A percentile compares a stretch with the other conserved stretches of the same genome.
phyloP scores from a whole-genome alignment of 805 yeast genomes.

The Metschnikowia proteae region DNA sequence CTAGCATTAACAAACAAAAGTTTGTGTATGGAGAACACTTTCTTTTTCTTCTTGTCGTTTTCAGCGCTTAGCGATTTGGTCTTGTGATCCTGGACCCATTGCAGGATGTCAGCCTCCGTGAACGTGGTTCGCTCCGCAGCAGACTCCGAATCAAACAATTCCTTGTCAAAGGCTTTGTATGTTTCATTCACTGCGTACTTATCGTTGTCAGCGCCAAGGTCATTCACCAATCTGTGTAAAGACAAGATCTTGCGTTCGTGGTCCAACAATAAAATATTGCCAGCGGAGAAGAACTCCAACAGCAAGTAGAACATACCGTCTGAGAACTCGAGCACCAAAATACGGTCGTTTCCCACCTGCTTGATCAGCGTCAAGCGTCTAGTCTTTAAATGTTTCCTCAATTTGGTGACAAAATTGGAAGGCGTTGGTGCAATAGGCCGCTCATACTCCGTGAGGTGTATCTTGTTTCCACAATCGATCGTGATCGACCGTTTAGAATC shows the following conservation, averaged over 20 bases:
- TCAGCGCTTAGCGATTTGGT: slow-evolving; percentile 17
- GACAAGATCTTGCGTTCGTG: slow-evolving; percentile 62
- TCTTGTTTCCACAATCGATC: slow-evolving; percentile 81
- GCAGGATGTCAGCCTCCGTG: slow-evolving; percentile 26
- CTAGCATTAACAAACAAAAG: slow-evolving; percentile 64
- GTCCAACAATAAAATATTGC: slow-evolving; percentile 79
- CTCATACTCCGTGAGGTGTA: slow-evolving; percentile 75
- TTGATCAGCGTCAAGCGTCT: slow-evolving; percentile 68
- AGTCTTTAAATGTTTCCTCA: slow-evolving; percentile 81
- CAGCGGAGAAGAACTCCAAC: slow-evolving; percentile 92
- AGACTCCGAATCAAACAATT: slow-evolving; percentile 35
- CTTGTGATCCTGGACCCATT: slow-evolving; percentile 41
- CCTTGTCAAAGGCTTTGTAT: slow-evolving; percentile 58
- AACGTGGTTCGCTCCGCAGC: slow-evolving; percentile 17
- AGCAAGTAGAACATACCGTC: slow-evolving; percentile 78
- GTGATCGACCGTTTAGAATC: slow-evolving; percentile 74
- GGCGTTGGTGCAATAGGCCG: slow-evolving; percentile 81
- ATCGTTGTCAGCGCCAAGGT: slow-evolving; percentile 54
- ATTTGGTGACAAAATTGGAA: slow-evolving; percentile 76
- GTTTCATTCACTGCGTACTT: slow-evolving; percentile 71
- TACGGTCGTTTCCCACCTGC: slow-evolving; percentile 77
- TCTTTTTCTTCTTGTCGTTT: slow-evolving; percentile 30
- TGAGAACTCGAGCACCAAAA: slow-evolving; percentile 78
- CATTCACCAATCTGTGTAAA: slow-evolving; percentile 74
- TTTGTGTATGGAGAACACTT: slow-evolving; percentile 63